These are phyloP conservation scores for Pythium periplocum DNA, from an alignment of 352 stramenopile species.

Conservation along the genomic window DNA sequence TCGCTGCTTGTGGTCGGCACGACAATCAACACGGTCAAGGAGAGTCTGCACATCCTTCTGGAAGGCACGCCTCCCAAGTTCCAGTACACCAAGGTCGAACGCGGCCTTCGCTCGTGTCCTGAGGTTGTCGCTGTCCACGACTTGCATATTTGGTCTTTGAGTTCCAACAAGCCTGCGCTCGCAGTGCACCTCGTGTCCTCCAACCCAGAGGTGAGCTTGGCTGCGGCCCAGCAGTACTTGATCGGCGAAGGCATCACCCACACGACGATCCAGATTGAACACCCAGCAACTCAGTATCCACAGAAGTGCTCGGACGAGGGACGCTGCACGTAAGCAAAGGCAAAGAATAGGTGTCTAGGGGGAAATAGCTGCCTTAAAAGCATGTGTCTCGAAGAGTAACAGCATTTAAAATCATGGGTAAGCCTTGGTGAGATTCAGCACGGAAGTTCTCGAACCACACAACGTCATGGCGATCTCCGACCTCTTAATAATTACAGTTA, in stretches of 20 bases:
- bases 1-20: conserved; percentile 92
- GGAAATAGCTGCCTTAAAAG: no score
- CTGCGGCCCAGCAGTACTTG: conserved; percentile 67
- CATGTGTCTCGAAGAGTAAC: no score
- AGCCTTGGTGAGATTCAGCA: no score
- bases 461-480: no score
- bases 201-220: conserved; percentile 54
- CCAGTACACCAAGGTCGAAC: conserved; percentile 79
- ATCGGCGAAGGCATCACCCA: conserved; percentile 78
- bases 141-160: conserved; percentile 98
- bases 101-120: conserved; percentile 68
- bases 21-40: conserved; percentile 88
- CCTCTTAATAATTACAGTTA: no score
- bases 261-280: conserved; percentile 88
- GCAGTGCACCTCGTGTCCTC: conserved; percentile 90
- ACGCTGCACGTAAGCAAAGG: no score
- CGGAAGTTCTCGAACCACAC: no score
- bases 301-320: conserved; percentile 35
- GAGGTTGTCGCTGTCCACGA: conserved; percentile 94
- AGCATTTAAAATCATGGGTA: no score
- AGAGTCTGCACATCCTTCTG: conserved; percentile 93
- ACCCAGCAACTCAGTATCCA: conserved; percentile 58
- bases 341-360: no score
- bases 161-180: conserved; percentile 82
- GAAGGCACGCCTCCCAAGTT: conserved; percentile 93